phyloP scores from a whole-genome alignment of 2,329 filamentous ascomycete species.

The Aureobasidium sp. region DNA sequence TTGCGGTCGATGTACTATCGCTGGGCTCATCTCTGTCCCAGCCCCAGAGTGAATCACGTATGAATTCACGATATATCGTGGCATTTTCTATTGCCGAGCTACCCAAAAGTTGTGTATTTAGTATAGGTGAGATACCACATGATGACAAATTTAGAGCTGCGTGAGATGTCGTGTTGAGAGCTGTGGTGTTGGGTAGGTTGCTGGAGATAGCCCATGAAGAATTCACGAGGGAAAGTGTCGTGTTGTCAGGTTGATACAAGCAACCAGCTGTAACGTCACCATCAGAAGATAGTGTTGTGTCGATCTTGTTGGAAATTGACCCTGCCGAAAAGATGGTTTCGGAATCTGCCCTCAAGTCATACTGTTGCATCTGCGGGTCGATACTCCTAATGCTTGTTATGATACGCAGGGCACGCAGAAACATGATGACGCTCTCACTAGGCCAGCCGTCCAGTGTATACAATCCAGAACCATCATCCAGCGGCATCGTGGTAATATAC shows the following conservation, averaged over 20 bases:
- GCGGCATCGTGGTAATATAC: slow-evolving; percentile 29
- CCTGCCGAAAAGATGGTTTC: slow-evolving; percentile 42
- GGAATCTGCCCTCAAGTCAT: slow-evolving; percentile 46
- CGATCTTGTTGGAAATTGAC: slow-evolving; percentile 33
- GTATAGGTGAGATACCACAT: slow-evolving; percentile 52
- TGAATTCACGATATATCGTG: slow-evolving; percentile 42
- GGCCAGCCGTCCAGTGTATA: slow-evolving; percentile 56
- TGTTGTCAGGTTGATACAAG: slow-evolving; percentile 38
- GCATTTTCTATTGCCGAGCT: slow-evolving; percentile 41
- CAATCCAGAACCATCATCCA: slow-evolving; percentile 22
- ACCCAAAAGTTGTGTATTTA: slow-evolving; percentile 48
- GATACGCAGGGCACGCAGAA: slow-evolving; percentile 44
- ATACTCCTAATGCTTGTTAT: slow-evolving; percentile 48
- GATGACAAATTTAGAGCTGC: slow-evolving; percentile 30
- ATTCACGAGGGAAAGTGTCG: slow-evolving; percentile 36
- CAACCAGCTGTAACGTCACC: slow-evolving; percentile 45
- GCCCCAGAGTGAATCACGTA: slow-evolving; percentile 47
- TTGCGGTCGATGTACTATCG: slow-evolving; percentile 28
- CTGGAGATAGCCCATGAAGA: slow-evolving; percentile 43
- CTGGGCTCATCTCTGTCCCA: slow-evolving; percentile 50
- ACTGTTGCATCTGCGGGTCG: slow-evolving; percentile 48
- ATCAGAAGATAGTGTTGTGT: slow-evolving; percentile 26
- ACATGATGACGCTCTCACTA: slow-evolving; percentile 48
- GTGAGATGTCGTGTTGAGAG: slow-evolving; percentile 13
- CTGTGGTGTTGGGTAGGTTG: slow-evolving; percentile 15